Base-by-base conservation (phyloP, 805 yeast species). In the Barnettozyma californica region DNA sequence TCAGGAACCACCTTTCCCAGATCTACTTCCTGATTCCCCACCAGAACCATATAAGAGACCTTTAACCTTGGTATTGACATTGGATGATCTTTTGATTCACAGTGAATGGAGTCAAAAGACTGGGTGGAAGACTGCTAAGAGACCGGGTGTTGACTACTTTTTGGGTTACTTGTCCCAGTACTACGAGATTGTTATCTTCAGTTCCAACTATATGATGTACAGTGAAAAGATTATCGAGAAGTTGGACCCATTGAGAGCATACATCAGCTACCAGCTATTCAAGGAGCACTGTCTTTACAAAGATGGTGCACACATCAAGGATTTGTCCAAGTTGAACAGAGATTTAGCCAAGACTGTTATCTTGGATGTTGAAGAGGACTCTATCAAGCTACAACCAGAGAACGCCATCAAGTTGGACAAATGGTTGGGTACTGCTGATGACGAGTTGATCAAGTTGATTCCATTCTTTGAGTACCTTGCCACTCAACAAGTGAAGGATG, bases 121-220 rank as follows among this genome's bases (percentile, higher is more conserved):
- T 64, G 99, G 99, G 47, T 94, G 99, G 99, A 84, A 94, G 71
- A 92, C 97, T 14, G 98, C 96, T 27, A 94, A 94, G 75, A 88
- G 99, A 73, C 98, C 99, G 31, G 99, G 99, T 53, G 83, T 89
- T 52, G 99, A 95, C 68, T 94, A 94, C 74, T 94, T 94, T 71
- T 73, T 94, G 64, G 96, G 95, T 26, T 94, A 94, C 69, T 74
- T 94, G 59, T 87, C 97, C 8, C 96, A 88, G 70, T 92, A 90
- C 74, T 94, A 92, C 69, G 99, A 94, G 72, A 84, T 94, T 64
- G 98, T 94, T 46, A 71, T 95, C 42, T 94, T 94, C 66, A 81
- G 92, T 31, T 82, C 90, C 52, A 87, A 87, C 65, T 84, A 86
- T 60, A 84, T 83, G 81, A 84, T 86, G 75, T 85, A 85, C 65